Base-by-base conservation (phyloP, 768 basidiomycete genomes). In the Leccinum fibrillosum region DNA sequence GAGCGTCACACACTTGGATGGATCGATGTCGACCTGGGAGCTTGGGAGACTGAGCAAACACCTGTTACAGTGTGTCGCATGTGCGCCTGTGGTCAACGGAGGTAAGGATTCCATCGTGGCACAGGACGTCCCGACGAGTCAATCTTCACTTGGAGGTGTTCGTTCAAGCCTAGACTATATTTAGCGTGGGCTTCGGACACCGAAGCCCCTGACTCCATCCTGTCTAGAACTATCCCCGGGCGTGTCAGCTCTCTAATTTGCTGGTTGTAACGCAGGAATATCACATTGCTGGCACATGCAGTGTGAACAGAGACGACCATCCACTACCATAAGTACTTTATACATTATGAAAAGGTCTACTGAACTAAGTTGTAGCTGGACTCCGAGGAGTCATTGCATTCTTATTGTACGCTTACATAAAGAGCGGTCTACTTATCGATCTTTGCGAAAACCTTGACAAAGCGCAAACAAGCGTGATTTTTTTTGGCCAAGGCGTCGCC, bases 21-120 rank as follows among this genome's bases (percentile, higher is more conserved):
- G 76, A 74, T 96, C 94, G 50, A 84, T 69, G 47, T 87, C 83
- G 49, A 82, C 81, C 63, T 89, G 86, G 25, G 83, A 81, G 7
- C 77, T 75, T 1, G 92, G 92, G 10, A 97, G 77, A 19, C 85
- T 88, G 19, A 78, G 75, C 21, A 94, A 72, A 68, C 88, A 92
- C 53, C 90, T 80, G 55, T 78, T 80, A 58, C 82, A 86, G 68
- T 91, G 90, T 12, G 76, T 72, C 49, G 82, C 82, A 67, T 93
- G 92, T 9, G 80, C 80, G 19, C 74, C 67, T 10, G 78, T 78
- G 23, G 73, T 68, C 37, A 88, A 62, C 5, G 63, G 62, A 34
- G 70, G 62, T 7, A 66, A 25, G 32, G 28, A 42, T 30, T 64
- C 63, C 64, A 65, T 66, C 45, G 19, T 52, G 42, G 19, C 11